Evolutionary conservation across 169 alveolate genomes (phyloP), one percentile per base, ranked within the genome.

Genomic region (Plasmodium gonderi): DNA sequence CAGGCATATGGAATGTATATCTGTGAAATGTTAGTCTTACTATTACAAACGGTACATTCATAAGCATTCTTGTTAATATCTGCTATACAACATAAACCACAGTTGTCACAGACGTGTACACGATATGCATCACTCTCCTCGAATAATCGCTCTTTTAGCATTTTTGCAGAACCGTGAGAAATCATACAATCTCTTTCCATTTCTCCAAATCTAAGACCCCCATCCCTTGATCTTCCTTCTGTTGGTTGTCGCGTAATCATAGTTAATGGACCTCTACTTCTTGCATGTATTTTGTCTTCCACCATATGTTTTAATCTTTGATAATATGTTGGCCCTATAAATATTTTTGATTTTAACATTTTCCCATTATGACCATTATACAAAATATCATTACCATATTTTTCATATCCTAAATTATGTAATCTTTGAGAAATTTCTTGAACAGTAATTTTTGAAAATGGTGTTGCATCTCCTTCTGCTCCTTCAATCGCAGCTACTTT

Each of bases 161-260:
- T 98, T 87, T 99, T 98, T 36, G 99, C 99, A 26, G 99, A 99
- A 1, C 99, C 99, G 96, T 99, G 99, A 11, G 99, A 98, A 40
- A 99, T 99, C 99, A 99, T 99, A 92, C 99, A 99, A 92, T 99
- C 99, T 42, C 99, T 98, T 95, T 99, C 99, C 99, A 99, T 99
- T 95, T 99, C 99, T n/a, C 99, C 99, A 92, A 99, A 99, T 85
- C 99, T 92, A 17, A 98, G 97, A 5, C 99, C 99, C 29, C 99
- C 99, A 65, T 97, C 99, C 92, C 99, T 93, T 20, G 99, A 97
- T 82, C 99, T 92, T 33, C 99, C 99, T 92, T 99, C 99, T 81
- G 99, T 99, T 47, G 99, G 99, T 95, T 99, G 99, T 79, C 99
- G 96, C 12, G 99, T 99, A 79, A 99, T 96, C 91, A 98, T 98